These are phyloP conservation scores for Hyphopichia khmerensis DNA, from an alignment of 1,139 yeast genomes.

Conservation along the genomic window DNA sequence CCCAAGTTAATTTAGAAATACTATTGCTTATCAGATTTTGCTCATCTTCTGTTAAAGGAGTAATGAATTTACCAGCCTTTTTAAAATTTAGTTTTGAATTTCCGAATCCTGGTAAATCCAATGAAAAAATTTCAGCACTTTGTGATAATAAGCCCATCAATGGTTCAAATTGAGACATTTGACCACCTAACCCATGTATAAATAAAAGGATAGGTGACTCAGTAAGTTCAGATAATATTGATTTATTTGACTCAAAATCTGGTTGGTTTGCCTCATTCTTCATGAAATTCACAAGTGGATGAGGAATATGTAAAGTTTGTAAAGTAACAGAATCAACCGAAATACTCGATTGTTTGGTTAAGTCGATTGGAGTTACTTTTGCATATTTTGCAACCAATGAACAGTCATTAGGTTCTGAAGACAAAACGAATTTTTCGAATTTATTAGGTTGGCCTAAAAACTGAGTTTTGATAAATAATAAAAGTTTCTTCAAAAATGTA, in stretches of 20 bases:
- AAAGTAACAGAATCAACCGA: slow-evolving; percentile 38
- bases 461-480: slow-evolving; percentile 25
- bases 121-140: slow-evolving; percentile 59
- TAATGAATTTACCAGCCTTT: slow-evolving; percentile 17
- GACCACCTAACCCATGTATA: slow-evolving; percentile 79
- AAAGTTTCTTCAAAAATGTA: slow-evolving; percentile 21
- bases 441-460: slow-evolving; percentile 23
- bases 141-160: slow-evolving; percentile 64
- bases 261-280: slow-evolving; percentile 33
- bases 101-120: slow-evolving; percentile 81
- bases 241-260: slow-evolving; percentile 8
- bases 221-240: slow-evolving; percentile 31
- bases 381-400: slow-evolving; percentile 52
- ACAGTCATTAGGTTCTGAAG: slow-evolving; percentile 54
- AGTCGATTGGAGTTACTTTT: slow-evolving; percentile 34
- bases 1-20: slow-evolving; percentile 34
- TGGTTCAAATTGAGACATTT: slow-evolving; percentile 68
- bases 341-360: slow-evolving; percentile 17
- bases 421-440: slow-evolving; percentile 42
- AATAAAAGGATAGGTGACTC: slow-evolving; percentile 60
- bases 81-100: slow-evolving; percentile 36
- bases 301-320: slow-evolving; percentile 49
- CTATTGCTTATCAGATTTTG: slow-evolving; percentile 28
- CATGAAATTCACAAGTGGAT: slow-evolving; percentile 51
- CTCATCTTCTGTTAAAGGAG: slow-evolving; percentile 24